Evolutionary conservation across 768 basidiomycete genomes (phyloP).

Genomic region (Boletus insuetus): DNA sequence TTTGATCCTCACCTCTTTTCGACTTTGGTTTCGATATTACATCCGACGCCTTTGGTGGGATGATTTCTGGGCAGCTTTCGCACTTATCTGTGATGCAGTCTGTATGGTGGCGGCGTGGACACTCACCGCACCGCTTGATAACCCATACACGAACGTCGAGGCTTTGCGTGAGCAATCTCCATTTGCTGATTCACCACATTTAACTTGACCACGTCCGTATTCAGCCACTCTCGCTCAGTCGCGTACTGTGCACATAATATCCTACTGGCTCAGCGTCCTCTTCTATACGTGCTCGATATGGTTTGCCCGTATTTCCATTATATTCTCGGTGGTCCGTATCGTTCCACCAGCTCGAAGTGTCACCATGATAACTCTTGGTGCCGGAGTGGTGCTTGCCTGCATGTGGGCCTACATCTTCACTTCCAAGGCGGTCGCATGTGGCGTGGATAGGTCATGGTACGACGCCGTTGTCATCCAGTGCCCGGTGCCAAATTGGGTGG

Average conservation of each 20-base stretch:
- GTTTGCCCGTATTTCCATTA: conserved; percentile 28
- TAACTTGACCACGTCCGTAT: conserved; percentile 20
- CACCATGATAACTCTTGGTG: not conserved
- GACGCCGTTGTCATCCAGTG: conserved; percentile 37
- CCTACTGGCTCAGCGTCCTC: conserved; percentile 22
- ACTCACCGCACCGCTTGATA: conserved; percentile 27
- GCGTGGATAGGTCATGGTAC: conserved; percentile 39
- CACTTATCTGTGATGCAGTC: conserved; percentile 8
- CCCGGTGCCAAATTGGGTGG: conserved; percentile 44
- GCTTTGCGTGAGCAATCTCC: conserved; percentile 14
- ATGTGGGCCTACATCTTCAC: conserved; percentile 21
- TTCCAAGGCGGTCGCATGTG: conserved; percentile 40
- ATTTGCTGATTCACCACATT: not conserved
- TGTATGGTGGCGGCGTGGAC: conserved; percentile 16
- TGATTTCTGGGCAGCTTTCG: conserved; percentile 24
- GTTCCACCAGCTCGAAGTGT: conserved; percentile 15
- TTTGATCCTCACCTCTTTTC: conserved; percentile 22
- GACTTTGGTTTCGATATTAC: conserved; percentile 25
- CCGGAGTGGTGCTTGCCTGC: conserved; percentile 8
- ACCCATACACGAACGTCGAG: conserved; percentile 6
- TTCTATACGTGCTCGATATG: conserved; percentile 26
- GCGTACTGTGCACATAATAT: conserved; percentile 14
- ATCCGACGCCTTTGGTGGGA: conserved; percentile 29
- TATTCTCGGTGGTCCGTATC: conserved; percentile 24
- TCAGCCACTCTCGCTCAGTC: conserved; percentile 19